Base-by-base conservation (phyloP, 2,329 filamentous ascomycete genomes). In the Fusarium penzigii region DNA sequence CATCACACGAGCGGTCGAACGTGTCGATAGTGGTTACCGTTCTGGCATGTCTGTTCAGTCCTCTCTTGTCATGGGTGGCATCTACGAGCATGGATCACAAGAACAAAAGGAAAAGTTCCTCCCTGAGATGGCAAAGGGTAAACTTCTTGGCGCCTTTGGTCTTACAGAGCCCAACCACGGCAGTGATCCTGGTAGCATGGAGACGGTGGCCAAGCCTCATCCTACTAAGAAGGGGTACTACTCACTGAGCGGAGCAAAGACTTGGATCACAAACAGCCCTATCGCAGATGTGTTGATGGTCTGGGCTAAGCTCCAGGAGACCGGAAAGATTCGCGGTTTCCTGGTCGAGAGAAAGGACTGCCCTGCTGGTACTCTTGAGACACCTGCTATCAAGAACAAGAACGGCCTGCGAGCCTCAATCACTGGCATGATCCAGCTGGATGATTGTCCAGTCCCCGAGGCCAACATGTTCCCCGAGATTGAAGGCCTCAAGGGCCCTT, bases 401-500 rank as follows among this genome's bases (percentile, higher is more conserved):
- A 97, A 89, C 56, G 94, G 92, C 2, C 83, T 99, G 32, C 83
- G 94, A 52, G 94, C 94, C 12, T 96, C 90, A 12, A 89, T 97
- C 58, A 99, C 94, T 1, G 94, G 94, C 51, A 97, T 97, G 94
- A 97, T 99, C 61, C 92, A 96, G 63, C 82, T 99, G 68, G 93
- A 97, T 59, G 86, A 89, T 57, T 92, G 90, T 61, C 93, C 94
- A 1, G 91, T 99, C 1, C 87, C 92, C 0, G 85, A 87, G 61
- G 89, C 85, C 63, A 96, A 97, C 75, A 96, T 99, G 92, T 92
- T 99, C 65, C 92, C 92, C 1, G 83, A 89, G 2, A 83, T 96
- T 6, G 90, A 96, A 70, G 94, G 94, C 6, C 79, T 99, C 32
- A 83, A 77, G 55, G 94, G 94, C 0, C 94, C 94, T 3, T 99